Evolutionary conservation across 176 grass and related monocot genomes (phyloP).

Genomic region (Carex pumila): DNA sequence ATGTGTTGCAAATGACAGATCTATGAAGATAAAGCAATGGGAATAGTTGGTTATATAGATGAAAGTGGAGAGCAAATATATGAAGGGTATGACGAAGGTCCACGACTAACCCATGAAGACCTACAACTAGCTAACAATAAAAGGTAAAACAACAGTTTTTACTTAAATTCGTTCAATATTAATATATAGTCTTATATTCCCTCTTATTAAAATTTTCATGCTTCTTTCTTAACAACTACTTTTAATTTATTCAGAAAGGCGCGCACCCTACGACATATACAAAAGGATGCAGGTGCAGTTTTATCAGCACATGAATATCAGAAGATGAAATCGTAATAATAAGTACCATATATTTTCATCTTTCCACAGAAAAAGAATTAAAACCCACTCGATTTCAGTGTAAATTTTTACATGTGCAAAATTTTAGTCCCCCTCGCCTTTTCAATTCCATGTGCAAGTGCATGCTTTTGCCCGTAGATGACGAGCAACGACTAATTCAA

Average conservation of each 20-base stretch:
- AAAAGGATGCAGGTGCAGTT: neutral
- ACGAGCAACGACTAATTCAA: neutral
- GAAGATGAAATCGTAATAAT: neutral
- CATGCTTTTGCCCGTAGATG: neutral
- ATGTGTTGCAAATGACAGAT: conserved; percentile 21
- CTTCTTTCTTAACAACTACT: neutral
- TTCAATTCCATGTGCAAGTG: neutral
- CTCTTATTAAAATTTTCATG: neutral
- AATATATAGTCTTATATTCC: neutral
- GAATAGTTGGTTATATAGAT: conserved; percentile 44
- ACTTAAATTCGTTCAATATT: neutral
- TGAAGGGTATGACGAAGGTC: conserved; percentile 51
- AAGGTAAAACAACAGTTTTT: conserved; percentile 24
- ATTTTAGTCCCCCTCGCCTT: neutral
- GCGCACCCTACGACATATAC: neutral
- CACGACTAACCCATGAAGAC: conserved; percentile 30
- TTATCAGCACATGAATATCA: neutral
- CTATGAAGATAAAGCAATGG: conserved; percentile 43
- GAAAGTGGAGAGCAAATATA: conserved; percentile 39
- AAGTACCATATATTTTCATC: neutral
- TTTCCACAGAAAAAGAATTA: neutral
- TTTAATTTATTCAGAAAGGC: neutral
- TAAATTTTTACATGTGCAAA: neutral
- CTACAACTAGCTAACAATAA: conserved; percentile 28
- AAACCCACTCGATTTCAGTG: neutral